Base-by-base conservation (phyloP, 1,284 basidiomycete genomes). In the Mycena sp. region DNA sequence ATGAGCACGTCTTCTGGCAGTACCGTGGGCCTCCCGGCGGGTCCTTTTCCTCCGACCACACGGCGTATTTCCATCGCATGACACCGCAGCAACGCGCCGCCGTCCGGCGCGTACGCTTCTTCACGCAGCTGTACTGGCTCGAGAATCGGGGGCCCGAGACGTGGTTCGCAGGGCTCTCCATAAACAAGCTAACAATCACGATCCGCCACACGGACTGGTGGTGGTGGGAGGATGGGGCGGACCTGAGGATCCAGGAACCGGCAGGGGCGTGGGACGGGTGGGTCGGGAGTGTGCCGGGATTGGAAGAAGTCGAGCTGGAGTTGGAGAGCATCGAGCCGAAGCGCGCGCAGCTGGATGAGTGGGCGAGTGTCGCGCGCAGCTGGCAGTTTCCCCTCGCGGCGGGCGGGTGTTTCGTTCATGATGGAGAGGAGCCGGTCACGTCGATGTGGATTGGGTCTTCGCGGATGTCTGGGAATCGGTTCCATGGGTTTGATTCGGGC, bases 1-100 rank as follows among this genome's bases (percentile, higher is more conserved):
- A 71, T 44, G 69, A 70, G 48, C 72, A 73, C 44, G 64, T 64
- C 2, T 69, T 72, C 49, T 72, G 70, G 69, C 57, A 56, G 40
- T 17, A 58, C 32, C 66, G 71, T 10, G 60, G 45, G 23, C 70
- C 71, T n/a, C 46, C 40, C 4, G 48, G 3, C 29, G 23, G 10
- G 4, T 28, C 38, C 28, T 37, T 9, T n/a, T 23, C n/a, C n/a
- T n/a, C n/a, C n/a, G n/a, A 38, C 48, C 40, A 37, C 40, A 12
- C 26, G 2, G 37, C 12, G 9, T 62, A 62, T 29, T 57, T 62
- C 9, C 16, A 1, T 17, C 29, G 29, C 19, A 62, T 62, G 60
- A 51, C 60, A 21, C 28, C 28, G 9, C 46, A 64, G 45, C 70
- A 70, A 54, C 54, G 53, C 25, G 63, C 48, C 19, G 51, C 48